Conservation (phyloP, 176 grass and related monocot species). For the Musa itinerans region DNA sequence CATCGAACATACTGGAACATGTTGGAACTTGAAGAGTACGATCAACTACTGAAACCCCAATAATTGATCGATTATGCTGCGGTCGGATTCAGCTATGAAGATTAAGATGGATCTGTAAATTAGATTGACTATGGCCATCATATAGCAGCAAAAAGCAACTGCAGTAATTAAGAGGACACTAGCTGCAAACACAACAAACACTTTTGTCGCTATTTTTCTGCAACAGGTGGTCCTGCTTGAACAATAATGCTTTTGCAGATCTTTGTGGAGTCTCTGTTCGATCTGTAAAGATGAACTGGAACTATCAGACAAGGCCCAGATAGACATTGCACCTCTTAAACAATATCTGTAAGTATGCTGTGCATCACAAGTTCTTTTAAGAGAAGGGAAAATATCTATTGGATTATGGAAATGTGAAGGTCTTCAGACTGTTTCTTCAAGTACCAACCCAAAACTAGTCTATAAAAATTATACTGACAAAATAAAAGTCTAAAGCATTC, state of each 20-base stretch:
- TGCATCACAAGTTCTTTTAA: neutral
- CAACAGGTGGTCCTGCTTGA: neutral
- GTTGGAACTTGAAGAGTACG: too few relatives aligned
- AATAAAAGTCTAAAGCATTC: too few relatives aligned
- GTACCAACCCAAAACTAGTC: too few relatives aligned
- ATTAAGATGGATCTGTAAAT: neutral
- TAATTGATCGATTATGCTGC: too few relatives aligned
- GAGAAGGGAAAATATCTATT: neutral
- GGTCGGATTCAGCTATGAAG: neutral
- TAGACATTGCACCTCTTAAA: neutral
- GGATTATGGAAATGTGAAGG: neutral
- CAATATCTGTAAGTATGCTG: neutral
- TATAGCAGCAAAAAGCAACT: neutral
- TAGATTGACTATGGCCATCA: neutral
- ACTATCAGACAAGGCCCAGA: neutral
- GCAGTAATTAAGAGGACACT: neutral
- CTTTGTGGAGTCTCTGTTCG: neutral
- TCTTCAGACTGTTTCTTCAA: too few relatives aligned
- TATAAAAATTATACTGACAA: too few relatives aligned
- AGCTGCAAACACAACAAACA: neutral
- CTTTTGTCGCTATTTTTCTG: neutral
- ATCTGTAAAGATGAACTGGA: conserved; percentile 3
- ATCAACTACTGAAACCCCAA: too few relatives aligned
- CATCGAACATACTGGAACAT: too few relatives aligned
- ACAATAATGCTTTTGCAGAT: neutral